Percentiles rank a stretch among this genome's conserved stretches.
Conservation (phyloP, 441 rosid genomes). For the Breynia disticha region DNA sequence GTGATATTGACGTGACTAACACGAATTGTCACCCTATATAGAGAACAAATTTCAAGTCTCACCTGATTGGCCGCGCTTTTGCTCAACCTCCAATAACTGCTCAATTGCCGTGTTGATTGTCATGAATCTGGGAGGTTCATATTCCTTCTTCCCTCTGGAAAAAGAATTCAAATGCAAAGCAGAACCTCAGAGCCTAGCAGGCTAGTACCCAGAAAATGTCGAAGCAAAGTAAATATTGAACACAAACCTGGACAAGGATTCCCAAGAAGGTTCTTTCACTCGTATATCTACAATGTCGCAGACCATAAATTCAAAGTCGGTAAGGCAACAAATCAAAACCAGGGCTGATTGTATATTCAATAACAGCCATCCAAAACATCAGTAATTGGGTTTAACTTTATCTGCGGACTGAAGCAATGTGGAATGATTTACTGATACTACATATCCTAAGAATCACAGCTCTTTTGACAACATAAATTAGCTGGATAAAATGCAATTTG, state of each 20-base stretch:
- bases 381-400: too few species aligned
- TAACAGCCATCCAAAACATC: too few species aligned
- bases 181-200: neutral
- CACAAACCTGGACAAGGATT: constrained; percentile 68
- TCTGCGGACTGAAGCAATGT: too few species aligned
- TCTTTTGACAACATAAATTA: too few species aligned
- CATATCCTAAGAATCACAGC: too few species aligned
- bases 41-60: constrained; percentile 11
- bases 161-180: neutral
- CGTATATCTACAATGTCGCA: constrained; percentile 50
- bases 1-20: too few species aligned
- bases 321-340: too few species aligned
- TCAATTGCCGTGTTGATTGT: constrained; percentile 74
- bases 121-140: constrained; percentile 87
- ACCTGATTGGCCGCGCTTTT: constrained; percentile 49
- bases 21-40: too few species aligned
- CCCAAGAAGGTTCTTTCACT: constrained; percentile 88
- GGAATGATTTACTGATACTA: too few species aligned
- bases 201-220: neutral
- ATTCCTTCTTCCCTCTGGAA: constrained; percentile 65
- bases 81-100: constrained; percentile 80
- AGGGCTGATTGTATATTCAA: too few species aligned
- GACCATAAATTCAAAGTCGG: neutral
- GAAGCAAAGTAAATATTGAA: neutral
- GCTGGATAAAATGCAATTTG: neutral